Evolutionary conservation across 2,329 filamentous ascomycete genomes (phyloP), one percentile per base, ranked within the genome.

Genomic region (Penicillium sp.): DNA sequence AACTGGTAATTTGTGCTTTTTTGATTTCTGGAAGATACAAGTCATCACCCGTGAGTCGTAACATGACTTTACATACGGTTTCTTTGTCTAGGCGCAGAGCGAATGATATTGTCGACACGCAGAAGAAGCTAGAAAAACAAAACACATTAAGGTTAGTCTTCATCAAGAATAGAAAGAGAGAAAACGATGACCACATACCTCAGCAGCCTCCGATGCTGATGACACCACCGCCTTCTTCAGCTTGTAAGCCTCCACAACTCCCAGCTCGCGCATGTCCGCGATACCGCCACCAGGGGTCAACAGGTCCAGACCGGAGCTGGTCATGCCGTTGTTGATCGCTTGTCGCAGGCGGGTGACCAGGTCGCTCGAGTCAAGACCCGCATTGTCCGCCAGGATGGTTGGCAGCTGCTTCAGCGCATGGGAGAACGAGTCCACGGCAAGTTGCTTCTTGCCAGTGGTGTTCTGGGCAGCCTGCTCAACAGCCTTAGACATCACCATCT

Each of bases 401-500:
- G 94, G 94, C 51, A 99, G 82, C 75, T 99, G 94, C 69, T 92
- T 87, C 57, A 99, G 83, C 27, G 94, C 94, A 55, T 88, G 83
- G 23, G 93, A 90, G 72, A 97, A 99, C 4, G 90, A 85, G 60
- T 92, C 88, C 20, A 97, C 93, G 2, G 94, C 94, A 69, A 97
- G 82, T 66, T 96, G 92, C 77, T 94, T 93, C 86, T 99, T 99
- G 73, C 94, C 94, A 65, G 94, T 92, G 7, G 96, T 89, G 68
- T 96, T 93, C 59, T 95, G 92, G 22, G 92, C 92, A 5, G 91
- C 91, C 58, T 89, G 89, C 72, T 97, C 93, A 22, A 99, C 94
- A 7, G 94, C 94, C 82, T 97, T 96, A 62, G 93, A 90, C 94
- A 99, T 99, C 65, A 96, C 80, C 93, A 97, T 97, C 84, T 99